A percentile compares a stretch with the other conserved stretches of the same genome.
Conservation (phyloP, 305 asterid genomes). For the Fraxinus ornus region DNA sequence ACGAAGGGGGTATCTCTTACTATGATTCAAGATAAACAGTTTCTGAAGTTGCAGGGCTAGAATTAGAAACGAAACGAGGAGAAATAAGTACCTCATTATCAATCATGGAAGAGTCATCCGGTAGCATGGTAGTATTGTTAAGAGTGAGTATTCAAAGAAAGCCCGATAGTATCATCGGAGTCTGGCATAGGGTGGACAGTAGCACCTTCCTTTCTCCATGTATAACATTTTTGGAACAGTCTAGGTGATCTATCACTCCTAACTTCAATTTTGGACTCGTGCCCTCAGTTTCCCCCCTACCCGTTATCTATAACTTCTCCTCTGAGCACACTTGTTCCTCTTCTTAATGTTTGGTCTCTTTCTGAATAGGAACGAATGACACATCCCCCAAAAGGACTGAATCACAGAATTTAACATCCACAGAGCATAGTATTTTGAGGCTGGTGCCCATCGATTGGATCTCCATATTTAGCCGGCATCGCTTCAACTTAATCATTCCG, state of each 20-base stretch:
- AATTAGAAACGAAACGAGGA: too few relatives aligned
- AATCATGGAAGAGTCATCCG: not conserved
- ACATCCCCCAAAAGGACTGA: not conserved
- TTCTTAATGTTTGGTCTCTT: not conserved
- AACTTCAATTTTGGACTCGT: not conserved
- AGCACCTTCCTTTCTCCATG: not conserved
- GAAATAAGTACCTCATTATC: not conserved
- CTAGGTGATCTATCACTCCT: not conserved
- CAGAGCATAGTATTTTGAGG: not conserved
- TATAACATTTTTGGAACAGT: not conserved
- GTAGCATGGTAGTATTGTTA: not conserved
- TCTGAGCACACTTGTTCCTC: not conserved
- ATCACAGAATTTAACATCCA: not conserved
- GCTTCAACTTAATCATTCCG: not conserved
- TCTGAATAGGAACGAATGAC: not conserved
- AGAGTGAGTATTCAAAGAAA: not conserved
- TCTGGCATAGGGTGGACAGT: not conserved
- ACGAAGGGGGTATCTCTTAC: not conserved
- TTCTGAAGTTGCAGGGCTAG: not conserved
- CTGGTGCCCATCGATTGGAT: not conserved
- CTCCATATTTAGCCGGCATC: not conserved
- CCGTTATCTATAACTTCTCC: not conserved
- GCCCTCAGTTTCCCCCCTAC: not conserved
- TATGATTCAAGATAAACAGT: not conserved
- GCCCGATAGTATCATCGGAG: not conserved